Evolutionary conservation across 1,139 yeast genomes (phyloP).

Genomic region (Pneumocystis wakefieldiae): DNA sequence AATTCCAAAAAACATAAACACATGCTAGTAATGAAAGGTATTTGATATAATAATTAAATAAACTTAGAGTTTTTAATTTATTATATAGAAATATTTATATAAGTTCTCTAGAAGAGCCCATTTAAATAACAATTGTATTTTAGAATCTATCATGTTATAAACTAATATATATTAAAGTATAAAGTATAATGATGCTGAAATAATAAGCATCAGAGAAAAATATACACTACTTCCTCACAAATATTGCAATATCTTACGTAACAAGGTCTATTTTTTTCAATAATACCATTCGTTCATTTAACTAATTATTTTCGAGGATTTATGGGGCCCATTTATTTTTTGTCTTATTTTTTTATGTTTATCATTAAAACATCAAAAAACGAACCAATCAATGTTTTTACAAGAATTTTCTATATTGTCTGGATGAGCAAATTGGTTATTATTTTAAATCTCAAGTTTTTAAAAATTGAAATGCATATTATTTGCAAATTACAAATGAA

Average conservation of each 20-base stretch:
- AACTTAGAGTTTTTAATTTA: neutral
- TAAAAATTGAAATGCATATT: constrained; percentile 37
- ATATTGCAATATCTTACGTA: constrained; percentile 17
- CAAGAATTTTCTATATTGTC: constrained; percentile 45
- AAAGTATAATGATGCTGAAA: constrained; percentile 40
- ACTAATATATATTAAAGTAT: neutral
- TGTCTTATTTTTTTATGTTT: constrained; percentile 45
- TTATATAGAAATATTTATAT: constrained; percentile 58
- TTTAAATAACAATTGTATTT: constrained; percentile 41
- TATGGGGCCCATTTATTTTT: constrained; percentile 79
- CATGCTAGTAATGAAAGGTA: neutral
- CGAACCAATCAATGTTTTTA: constrained; percentile 36
- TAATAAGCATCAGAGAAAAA: constrained; percentile 48
- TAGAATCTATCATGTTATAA: neutral
- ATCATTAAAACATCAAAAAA: constrained; percentile 30
- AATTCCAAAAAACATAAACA: neutral
- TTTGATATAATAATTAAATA: neutral
- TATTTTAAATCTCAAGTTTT: constrained; percentile 54
- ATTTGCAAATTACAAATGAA: neutral
- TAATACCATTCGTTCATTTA: neutral
- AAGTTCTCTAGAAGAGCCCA: constrained; percentile 75
- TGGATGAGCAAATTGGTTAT: constrained; percentile 44
- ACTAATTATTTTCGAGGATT: constrained; percentile 38
- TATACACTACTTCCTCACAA: constrained; percentile 55
- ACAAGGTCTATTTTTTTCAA: constrained; percentile 29